Conservation (phyloP, 2,329 filamentous ascomycete species). For the Phyllosticta ampelicida region DNA sequence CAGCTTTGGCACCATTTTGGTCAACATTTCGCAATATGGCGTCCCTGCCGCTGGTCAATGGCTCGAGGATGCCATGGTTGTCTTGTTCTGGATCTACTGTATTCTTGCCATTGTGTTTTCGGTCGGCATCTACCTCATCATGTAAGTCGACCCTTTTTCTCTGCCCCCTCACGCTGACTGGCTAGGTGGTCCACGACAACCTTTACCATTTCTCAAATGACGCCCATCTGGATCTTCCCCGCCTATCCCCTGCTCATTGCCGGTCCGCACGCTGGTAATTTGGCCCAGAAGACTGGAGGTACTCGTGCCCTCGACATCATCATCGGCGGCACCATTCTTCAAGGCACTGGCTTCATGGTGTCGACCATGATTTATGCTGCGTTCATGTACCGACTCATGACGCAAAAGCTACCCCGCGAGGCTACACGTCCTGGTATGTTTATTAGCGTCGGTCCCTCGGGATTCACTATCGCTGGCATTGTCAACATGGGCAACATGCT, state of each 20-base stretch:
- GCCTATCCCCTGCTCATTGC: constrained; percentile 71
- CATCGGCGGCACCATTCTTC: constrained; percentile 48
- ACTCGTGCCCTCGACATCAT: constrained; percentile 43
- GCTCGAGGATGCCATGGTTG: constrained; percentile 45
- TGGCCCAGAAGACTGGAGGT: constrained; percentile 36
- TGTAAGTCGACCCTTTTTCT: constrained; percentile 43
- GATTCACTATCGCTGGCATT: constrained; percentile 53
- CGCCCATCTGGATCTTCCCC: constrained; percentile 79
- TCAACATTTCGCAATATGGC: constrained; percentile 71
- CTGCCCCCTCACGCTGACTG: neutral
- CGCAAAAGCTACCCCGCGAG: constrained; percentile 70
- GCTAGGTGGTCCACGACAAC: constrained; percentile 52
- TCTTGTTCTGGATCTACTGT: constrained; percentile 66
- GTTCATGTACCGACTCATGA: constrained; percentile 81
- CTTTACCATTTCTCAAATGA: constrained; percentile 72
- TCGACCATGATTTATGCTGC: constrained; percentile 73
- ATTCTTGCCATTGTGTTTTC: constrained; percentile 56
- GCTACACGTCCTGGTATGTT: constrained; percentile 74
- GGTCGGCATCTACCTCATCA: constrained; percentile 60
- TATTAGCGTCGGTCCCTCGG: constrained; percentile 68
- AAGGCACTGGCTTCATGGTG: constrained; percentile 55
- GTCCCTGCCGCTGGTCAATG: constrained; percentile 43
- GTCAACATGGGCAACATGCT: constrained; percentile 47
- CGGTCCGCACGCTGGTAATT: constrained; percentile 57
- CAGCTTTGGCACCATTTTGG: constrained; percentile 50